These are phyloP conservation scores for Phytopythium ostracodes DNA, from an alignment of 352 stramenopile species.

Conservation along the genomic window DNA sequence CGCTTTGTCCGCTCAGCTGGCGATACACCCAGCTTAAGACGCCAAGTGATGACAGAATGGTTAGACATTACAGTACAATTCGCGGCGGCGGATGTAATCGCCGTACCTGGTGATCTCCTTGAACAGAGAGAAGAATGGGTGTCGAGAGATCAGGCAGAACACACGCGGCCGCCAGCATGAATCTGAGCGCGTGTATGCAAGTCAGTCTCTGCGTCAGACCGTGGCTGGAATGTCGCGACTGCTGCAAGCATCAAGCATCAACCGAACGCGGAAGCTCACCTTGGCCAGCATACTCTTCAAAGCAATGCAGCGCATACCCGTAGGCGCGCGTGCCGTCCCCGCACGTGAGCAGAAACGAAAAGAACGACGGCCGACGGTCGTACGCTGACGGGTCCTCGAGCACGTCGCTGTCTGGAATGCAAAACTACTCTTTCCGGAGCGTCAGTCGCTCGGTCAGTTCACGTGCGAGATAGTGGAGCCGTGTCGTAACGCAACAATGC, in stretches of 20 bases:
- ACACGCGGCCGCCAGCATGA: slow-evolving; percentile 48
- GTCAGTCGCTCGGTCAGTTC: not conserved
- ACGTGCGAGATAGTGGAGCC: too few relatives aligned
- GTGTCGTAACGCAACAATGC: not conserved
- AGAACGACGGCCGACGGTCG: slow-evolving; percentile 67
- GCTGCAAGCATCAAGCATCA: not conserved
- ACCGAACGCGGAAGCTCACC: slow-evolving; percentile 7
- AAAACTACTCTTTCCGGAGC: slow-evolving; percentile 42
- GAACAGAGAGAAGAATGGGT: slow-evolving; percentile 81
- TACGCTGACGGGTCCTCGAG: slow-evolving; percentile 37
- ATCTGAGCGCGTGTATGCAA: not conserved
- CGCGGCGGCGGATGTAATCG: too few relatives aligned
- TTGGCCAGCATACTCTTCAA: slow-evolving; percentile 22
- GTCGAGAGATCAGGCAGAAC: slow-evolving; percentile 74
- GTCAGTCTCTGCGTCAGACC: not conserved
- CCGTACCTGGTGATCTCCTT: slow-evolving; percentile 68
- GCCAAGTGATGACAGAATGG: not conserved
- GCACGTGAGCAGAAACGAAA: slow-evolving; percentile 78
- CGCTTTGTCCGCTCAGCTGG: slow-evolving; percentile 20
- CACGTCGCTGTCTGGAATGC: slow-evolving; percentile 52
- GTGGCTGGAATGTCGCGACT: not conserved
- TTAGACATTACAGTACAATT: not conserved
- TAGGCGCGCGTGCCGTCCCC: slow-evolving; percentile 67
- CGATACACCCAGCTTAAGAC: slow-evolving; percentile 55
- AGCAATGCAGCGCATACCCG: slow-evolving; percentile 67